phyloP scores from a whole-genome alignment of 176 grass and related monocot species.

The Rhipidocladum racemiflorum region DNA sequence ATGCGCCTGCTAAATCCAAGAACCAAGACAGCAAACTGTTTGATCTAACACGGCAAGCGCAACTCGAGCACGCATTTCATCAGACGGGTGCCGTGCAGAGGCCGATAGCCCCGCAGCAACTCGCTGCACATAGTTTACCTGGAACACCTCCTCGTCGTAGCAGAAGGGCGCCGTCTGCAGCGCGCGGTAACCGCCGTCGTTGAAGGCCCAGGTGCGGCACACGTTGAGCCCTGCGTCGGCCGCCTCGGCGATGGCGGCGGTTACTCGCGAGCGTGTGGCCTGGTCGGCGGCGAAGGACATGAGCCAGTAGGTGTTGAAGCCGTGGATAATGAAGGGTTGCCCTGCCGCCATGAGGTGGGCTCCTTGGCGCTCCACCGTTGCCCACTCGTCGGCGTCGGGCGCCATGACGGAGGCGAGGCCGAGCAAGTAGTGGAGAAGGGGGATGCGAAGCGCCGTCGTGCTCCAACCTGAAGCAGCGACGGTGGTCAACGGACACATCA shows the following conservation, averaged over 20 bases:
- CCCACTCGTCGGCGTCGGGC: slow-evolving; percentile 35
- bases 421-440: slow-evolving; percentile 12
- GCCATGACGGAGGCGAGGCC: background rate
- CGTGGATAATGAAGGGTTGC: too few relatives aligned
- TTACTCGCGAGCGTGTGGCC: too few relatives aligned
- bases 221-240: too few relatives aligned
- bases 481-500: too few relatives aligned
- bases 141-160: slow-evolving; percentile 68
- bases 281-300: too few relatives aligned
- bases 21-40: background rate
- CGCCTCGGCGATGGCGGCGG: too few relatives aligned
- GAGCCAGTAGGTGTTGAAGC: too few relatives aligned
- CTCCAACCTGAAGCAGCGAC: too few relatives aligned
- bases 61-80: slow-evolving; percentile 11
- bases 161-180: slow-evolving; percentile 1
- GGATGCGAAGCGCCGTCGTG: background rate
- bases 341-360: slow-evolving; percentile 39
- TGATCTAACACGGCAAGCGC: background rate
- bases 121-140: slow-evolving; percentile 13
- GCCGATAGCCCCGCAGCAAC: background rate
- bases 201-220: slow-evolving; percentile 78
- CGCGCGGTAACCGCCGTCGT: slow-evolving; percentile 62
- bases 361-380: slow-evolving; percentile 42
- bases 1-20: background rate
- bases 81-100: background rate